A percentile compares a stretch with the other conserved stretches of the same genome.
These are phyloP conservation scores for Exophiala sp. DNA, from an alignment of 2,329 filamentous ascomycete species.

Conservation along the genomic window DNA sequence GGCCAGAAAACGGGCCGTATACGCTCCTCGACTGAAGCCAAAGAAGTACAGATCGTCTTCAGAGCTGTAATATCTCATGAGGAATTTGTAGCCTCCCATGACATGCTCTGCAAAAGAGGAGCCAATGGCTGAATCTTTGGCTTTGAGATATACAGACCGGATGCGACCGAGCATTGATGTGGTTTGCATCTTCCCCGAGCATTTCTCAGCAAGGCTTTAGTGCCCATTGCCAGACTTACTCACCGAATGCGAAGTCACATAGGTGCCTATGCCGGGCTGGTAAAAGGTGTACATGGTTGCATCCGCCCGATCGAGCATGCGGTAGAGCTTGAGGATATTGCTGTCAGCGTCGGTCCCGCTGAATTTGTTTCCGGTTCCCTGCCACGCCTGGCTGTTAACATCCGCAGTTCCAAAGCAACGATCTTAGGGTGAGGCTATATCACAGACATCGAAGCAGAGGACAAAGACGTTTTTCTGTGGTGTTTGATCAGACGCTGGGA, in stretches of 20 bases:
- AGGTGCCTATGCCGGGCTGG: constrained; percentile 56
- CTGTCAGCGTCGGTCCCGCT: constrained; percentile 41
- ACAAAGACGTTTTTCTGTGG: constrained; percentile 23
- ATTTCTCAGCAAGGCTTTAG: neutral
- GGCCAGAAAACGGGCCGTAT: constrained; percentile 68
- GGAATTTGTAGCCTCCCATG: constrained; percentile 72
- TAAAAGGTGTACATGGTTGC: constrained; percentile 28
- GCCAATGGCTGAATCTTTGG: constrained; percentile 73
- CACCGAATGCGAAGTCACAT: constrained; percentile 55
- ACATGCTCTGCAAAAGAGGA: constrained; percentile 78
- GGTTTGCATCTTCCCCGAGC: constrained; percentile 18
- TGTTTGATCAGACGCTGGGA: constrained; percentile 1
- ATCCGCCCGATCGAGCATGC: constrained; percentile 31
- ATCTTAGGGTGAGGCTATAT: too few relatives aligned
- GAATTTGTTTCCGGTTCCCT: constrained; percentile 44
- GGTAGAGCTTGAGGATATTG: constrained; percentile 45
- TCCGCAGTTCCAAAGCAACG: neutral
- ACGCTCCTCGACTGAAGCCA: constrained; percentile 66
- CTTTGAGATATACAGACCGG: constrained; percentile 43
- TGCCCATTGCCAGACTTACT: neutral
- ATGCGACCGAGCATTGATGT: constrained; percentile 53
- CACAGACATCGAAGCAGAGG: constrained; percentile 24
- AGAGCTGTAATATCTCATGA: constrained; percentile 65
- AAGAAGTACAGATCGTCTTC: constrained; percentile 62
- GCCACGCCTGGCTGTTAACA: constrained; percentile 31